Conservation (phyloP, 148 eudicot genomes). For the Nyssa sinensis region DNA sequence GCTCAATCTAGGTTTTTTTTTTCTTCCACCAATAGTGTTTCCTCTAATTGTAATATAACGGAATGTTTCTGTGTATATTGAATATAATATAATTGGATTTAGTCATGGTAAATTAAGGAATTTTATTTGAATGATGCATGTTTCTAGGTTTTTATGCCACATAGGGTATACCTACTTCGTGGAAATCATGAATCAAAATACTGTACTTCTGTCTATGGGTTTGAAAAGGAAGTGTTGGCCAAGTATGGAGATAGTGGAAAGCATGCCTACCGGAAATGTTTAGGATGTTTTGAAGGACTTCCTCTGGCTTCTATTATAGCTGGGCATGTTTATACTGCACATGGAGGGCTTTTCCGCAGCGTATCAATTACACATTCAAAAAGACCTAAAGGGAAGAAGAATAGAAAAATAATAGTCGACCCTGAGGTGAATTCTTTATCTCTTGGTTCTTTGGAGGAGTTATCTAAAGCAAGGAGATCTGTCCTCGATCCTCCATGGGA, state of each 20-base stretch:
- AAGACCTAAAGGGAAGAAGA: conserved; percentile 74
- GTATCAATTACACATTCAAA: conserved; percentile 44
- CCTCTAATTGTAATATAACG: background rate
- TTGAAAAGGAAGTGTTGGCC: conserved; percentile 84
- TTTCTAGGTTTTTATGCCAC: conserved; percentile 73
- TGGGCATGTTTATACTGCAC: conserved; percentile 84
- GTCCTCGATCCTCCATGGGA: conserved; percentile 98
- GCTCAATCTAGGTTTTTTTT: background rate
- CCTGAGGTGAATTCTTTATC: conserved; percentile 47
- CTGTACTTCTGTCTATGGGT: conserved; percentile 93
- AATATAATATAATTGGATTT: background rate
- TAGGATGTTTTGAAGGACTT: conserved; percentile 93
- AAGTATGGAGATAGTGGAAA: conserved; percentile 85
- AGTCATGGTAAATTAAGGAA: background rate
- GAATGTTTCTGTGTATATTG: background rate
- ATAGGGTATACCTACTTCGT: conserved; percentile 81
- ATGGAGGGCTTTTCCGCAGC: conserved; percentile 92
- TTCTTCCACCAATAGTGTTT: background rate
- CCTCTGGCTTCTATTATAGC: conserved; percentile 87
- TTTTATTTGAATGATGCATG: background rate
- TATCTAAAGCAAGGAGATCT: conserved; percentile 83
- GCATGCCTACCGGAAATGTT: conserved; percentile 86
- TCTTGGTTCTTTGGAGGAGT: conserved; percentile 85
- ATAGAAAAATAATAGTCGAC: conserved; percentile 52
- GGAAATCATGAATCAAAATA: conserved; percentile 98